Evolutionary conservation across 2,329 filamentous ascomycete genomes (phyloP), one percentile per base, ranked within the genome.

Genomic region (Septoria linicola): DNA sequence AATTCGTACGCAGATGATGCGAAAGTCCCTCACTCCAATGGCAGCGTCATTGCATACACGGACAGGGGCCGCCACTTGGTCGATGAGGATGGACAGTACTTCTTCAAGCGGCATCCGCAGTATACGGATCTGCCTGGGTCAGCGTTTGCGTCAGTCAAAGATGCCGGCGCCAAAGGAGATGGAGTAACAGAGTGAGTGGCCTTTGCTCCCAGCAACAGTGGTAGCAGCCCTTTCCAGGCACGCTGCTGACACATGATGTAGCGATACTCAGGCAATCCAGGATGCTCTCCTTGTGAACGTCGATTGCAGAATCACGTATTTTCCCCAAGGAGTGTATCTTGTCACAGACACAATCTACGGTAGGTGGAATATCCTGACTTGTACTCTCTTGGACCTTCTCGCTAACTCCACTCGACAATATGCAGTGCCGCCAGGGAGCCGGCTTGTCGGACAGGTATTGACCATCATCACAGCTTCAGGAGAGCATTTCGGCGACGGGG

Each of bases 381-480:
- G n/a, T 16, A 25, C 10, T 8, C n/a, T 1, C 6, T 42, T 8
- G 8, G 4, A 19, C 3, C 10, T 5, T 16, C 21, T 16, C 14
- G 30, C 41, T 44, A 14, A 44, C 19, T 3, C 8, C 16, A 4
- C 30, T 34, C 20, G 0, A 20, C 19, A 6, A 8, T n/a, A 1
- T 34, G 23, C 11, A 44, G 41, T 80, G 30, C 77, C 77, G 1
- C 65, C 72, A 2, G 73, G 76, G 4, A 77, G 75, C 3, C 70
- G 73, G 1, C 74, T 84, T 30, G 72, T 81, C 5, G 81, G 81
- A 20, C 77, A 83, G 63, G 73, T 73, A 4, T 80, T 77, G 71
- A 73, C 79, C 71, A 8, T 76, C 79, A 61, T 74, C 69, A 60
- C 50, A n/a, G 79, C 70, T 2, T 66, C 65, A 3, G 80, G 80